Percentiles rank a stretch among this genome's conserved stretches.
These are phyloP conservation scores for Aureobasidium melanogenum DNA, from an alignment of 2,329 filamentous ascomycete species.

Conservation along the genomic window DNA sequence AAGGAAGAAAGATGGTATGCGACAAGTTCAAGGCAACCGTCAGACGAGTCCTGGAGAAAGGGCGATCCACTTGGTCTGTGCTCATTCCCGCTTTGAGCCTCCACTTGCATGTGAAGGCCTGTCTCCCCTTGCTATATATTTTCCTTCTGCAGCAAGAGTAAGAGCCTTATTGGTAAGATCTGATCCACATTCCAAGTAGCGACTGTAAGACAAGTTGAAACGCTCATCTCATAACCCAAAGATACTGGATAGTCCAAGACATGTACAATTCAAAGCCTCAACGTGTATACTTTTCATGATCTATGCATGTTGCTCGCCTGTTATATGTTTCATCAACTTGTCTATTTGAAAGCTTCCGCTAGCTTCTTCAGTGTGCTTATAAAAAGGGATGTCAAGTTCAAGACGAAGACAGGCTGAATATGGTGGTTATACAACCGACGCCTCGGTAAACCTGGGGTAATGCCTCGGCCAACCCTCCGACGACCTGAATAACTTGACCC, in stretches of 20 bases:
- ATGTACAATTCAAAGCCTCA: no score
- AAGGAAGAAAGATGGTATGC: background rate
- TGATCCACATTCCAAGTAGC: no score
- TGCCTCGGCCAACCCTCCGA: background rate
- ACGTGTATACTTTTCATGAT: no score
- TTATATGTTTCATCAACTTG: no score
- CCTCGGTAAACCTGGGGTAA: constrained; percentile 1
- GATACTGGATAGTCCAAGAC: no score
- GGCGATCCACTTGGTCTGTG: background rate
- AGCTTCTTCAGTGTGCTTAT: background rate
- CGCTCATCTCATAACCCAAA: no score
- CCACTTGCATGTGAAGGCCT: background rate
- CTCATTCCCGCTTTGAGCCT: background rate
- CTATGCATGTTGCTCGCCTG: no score
- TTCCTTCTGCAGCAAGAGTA: no score
- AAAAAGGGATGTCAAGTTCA: background rate
- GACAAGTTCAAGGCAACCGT: background rate
- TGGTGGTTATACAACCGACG: background rate
- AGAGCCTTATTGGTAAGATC: no score
- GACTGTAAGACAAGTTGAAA: no score
- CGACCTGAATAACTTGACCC: background rate
- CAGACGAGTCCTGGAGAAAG: background rate
- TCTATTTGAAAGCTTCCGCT: no score
- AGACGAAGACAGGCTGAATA: background rate
- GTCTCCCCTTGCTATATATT: background rate